Base-by-base conservation (phyloP, 129 eudicot species). In the Artemisia argyi region DNA sequence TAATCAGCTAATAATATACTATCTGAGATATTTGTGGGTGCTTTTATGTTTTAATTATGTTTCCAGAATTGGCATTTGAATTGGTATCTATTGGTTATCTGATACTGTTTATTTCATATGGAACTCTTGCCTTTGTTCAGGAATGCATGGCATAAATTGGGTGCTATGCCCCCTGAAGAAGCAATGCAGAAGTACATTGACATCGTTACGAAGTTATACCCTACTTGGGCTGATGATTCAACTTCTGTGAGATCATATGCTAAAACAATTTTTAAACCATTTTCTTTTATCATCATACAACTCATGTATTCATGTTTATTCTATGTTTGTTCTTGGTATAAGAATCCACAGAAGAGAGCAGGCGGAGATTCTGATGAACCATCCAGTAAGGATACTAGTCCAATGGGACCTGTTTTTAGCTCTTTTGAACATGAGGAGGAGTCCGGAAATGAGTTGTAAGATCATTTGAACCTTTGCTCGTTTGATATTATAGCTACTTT, bases 361-460 rank as follows among this genome's bases (percentile, higher is more conserved):
- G 76, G 64, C 66, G 84, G 76, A 64, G 81, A 71, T 64, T 50
- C 68, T 76, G 73, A 59, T 16, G 85, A 83, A 58, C 39, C 78
- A 66, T 69, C 68, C 11, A 71, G 61, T 72, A 65, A 76, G 56
- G 91, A 86, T 65, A 72, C 92, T 2, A 79, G 49, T 75, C 96
- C 95, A 1, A 87, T 93, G 87, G 98, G 98, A 68, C 95, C 98
- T 75, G 96, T 89, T 69, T 87, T 93, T 73, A 89, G 97, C 86
- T 60, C 87, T 71, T 79, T 74, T 18, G 73, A 81, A 48, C 81
- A 80, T 44, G 96, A 87, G 44, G 96, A 89, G 75, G 97, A 88
- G 74, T 68, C 98, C 66, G 92, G 69, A 58, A 47, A 76, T 76
- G 90, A 92, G 59, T 71, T 85, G 98, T 94, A 83, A 90, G 91